Base-by-base conservation (phyloP, 306 rosid species). In the Pterocarpus macrocarpus region DNA sequence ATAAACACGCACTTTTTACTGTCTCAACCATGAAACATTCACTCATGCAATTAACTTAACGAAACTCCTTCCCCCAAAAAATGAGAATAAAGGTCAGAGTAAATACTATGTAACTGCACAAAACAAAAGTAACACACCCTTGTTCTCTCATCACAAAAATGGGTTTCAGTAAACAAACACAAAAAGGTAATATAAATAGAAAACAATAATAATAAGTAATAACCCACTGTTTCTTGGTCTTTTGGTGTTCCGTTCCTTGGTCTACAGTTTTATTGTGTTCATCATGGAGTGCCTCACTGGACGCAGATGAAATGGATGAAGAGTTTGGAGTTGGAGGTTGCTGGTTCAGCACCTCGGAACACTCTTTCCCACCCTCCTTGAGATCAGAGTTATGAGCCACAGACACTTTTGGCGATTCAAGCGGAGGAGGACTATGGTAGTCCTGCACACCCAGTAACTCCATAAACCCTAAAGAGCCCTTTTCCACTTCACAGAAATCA, bases 241-340 rank as follows among this genome's bases (percentile, higher is more conserved):
- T 88, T 4, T 45, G 79, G 2, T 14, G 90, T 35, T 85, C 74
- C 44, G 33, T 22, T 0, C 78, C 64, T 70, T 81, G 89, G 63
- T 85, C 79, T 2, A 74, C 77, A 75, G 85, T 80, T 82, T 77
- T 79, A 32, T 75, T 83, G 7, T 41, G 90, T 66, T 92, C 97
- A 33, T 87, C 93, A 53, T 87, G 85, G 36, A 84, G 5, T 1
- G 92, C 84, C 34, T 92, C 97, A 57, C 94, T 90, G 0, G 97
- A 92, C 0, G 88, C 82, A 0, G 97, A 92, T 1, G 98, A 92
- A 67, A 92, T 86, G 15, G 98, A 94, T 0, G 98, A 92, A 36
- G 94, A 91, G 86, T 92, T 94, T 0, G 98, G 92, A 10, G 97
- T 90, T 0, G 90, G 81, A 7, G 97, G 97, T 67, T 86, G 88